Evolutionary conservation across 148 eudicot genomes (phyloP).

Genomic region (Dianthus caryophyllus): DNA sequence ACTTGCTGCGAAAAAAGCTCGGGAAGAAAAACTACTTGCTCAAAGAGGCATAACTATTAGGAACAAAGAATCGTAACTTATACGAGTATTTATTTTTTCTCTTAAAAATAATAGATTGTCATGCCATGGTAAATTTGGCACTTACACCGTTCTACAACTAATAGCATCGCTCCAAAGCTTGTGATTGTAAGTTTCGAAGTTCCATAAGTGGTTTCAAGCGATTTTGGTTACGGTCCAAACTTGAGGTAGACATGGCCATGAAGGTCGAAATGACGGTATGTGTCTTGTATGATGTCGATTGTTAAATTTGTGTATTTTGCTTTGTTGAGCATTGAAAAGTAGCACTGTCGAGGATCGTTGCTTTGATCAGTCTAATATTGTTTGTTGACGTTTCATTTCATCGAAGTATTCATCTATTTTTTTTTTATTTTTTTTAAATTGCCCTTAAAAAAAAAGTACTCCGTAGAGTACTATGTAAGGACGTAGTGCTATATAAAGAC

Average conservation of each 20-base stretch:
- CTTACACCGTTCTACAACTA: neutral
- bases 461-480: no score
- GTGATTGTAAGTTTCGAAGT: neutral
- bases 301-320: neutral
- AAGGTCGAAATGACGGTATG: neutral
- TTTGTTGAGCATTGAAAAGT: no score
- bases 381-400: no score
- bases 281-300: neutral
- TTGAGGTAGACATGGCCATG: slow-evolving; percentile 1
- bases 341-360: no score
- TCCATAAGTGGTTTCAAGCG: neutral
- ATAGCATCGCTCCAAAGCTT: neutral
- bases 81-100: neutral
- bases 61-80: slow-evolving; percentile 51
- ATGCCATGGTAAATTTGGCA: neutral
- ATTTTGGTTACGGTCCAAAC: neutral
- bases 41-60: slow-evolving; percentile 46
- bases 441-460: no score
- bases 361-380: no score
- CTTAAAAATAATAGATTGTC: neutral
- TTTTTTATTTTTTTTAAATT: no score
- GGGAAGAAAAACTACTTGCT: slow-evolving; percentile 64
- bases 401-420: no score
- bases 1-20: slow-evolving; percentile 73
- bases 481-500: no score